phyloP scores from a whole-genome alignment of 805 yeast species.

The Pichia occidentalis region DNA sequence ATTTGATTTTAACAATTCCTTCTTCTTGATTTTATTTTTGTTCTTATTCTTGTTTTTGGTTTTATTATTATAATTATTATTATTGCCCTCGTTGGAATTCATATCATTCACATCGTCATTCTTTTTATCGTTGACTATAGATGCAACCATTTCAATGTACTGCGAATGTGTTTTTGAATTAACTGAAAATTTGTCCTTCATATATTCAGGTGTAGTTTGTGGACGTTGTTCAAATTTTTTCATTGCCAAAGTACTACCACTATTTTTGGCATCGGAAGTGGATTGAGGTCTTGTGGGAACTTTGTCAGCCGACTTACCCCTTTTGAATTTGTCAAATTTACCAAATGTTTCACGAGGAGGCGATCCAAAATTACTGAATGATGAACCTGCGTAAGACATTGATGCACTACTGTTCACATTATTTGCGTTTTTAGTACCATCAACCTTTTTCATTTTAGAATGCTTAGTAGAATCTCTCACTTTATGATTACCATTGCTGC shows the following conservation, averaged over 20 bases:
- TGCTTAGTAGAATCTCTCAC: too few relatives aligned
- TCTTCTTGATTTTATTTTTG: not conserved
- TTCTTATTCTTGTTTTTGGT: not conserved
- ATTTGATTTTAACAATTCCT: not conserved
- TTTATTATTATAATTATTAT: not conserved
- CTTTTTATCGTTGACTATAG: slow-evolving; percentile 11
- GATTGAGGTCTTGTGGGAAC: slow-evolving; percentile 3
- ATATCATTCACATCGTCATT: not conserved
- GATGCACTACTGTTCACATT: not conserved
- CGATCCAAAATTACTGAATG: slow-evolving; percentile 13
- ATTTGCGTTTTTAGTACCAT: not conserved
- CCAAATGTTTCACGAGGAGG: slow-evolving; percentile 11
- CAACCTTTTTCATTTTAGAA: slow-evolving; percentile 2
- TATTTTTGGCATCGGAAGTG: slow-evolving; percentile 2
- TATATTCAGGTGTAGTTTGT: slow-evolving; percentile 7
- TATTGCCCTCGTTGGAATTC: not conserved
- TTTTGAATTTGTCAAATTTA: slow-evolving; percentile 12
- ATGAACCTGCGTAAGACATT: slow-evolving; percentile 15
- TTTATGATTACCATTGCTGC: too few relatives aligned
- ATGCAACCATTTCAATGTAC: slow-evolving; percentile 16
- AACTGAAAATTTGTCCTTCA: not conserved
- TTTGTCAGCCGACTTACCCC: slow-evolving; percentile 5
- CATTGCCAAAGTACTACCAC: not conserved
- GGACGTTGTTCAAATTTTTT: slow-evolving; percentile 7
- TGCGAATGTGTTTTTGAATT: slow-evolving; percentile 9